Base-by-base conservation (phyloP, 495 filamentous ascomycete genomes). In the Penicillium coffeae region DNA sequence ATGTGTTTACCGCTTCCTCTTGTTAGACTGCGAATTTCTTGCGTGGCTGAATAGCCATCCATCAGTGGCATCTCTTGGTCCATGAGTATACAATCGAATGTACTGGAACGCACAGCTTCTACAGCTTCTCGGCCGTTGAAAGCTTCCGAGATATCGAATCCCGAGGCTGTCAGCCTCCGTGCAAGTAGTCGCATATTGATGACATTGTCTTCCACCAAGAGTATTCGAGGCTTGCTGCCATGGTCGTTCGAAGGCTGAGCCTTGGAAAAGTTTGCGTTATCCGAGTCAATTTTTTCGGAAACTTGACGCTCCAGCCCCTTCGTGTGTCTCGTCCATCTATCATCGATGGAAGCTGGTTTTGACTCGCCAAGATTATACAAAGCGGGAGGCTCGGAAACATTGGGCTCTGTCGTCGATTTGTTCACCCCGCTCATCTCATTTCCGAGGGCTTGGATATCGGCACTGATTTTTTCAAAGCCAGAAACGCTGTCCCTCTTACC, bases 1-100 rank as follows among this genome's bases (percentile, higher is more conserved):
- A 88, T 69, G 63, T 88, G 77, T 1, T 22, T 12, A 2, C 75
- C 78, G 10, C 51, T 53, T 48, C 63, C 48, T 27, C 51, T 47
- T 50, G 88, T 83, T 41, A 85, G 66, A 54, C 79, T 72, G 3
- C 88, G 77, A 45, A 94, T 88, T 38, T 73, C 72, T 27, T 70
- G 64, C 15, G 86, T 83, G 48, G 86, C 86, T 15, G 80, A 80
- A 20, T 85, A 76, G 8, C 88, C 88, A 60, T 91, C 83, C 81
- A 90, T 89, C 12, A 90, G 67, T 0, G 88, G 88, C 88, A 92
- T 92, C 57, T 90, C 87, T 43, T 89, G 82, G 56, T 92, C 88
- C 85, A 89, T 89, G 3, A 90, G 68, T 14, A 90, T 80, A 34
- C 90, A 78, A 38, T 80, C 79, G 30, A 64, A 62, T 8, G 20